Base-by-base conservation (phyloP, 139 green algal species). In the Chlamydomonas sp. region DNA sequence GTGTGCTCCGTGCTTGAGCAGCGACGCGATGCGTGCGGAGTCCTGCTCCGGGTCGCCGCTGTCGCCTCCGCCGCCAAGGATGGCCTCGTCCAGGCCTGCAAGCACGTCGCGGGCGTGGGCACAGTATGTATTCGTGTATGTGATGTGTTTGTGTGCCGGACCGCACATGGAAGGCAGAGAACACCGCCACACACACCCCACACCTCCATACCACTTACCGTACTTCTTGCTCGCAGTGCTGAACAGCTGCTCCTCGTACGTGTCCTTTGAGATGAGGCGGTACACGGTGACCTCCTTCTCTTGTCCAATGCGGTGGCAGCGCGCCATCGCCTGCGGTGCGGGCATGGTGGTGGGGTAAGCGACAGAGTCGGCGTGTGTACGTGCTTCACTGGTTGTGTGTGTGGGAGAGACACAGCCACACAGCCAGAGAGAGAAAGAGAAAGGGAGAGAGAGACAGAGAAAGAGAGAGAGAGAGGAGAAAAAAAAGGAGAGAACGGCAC, bases 241-340 rank as follows among this genome's bases (percentile, higher is more conserved):
- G 60, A 81, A 81, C n/a, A 81, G 59, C 64, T 79, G 58, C 79
- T 95, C 71, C 86, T 98, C 92, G 69, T 97, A 97, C 1, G 92
- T 97, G 74, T 87, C 81, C 31, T 83, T 83, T 48, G 78, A 89
- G 58, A 97, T 70, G 13, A 97, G 86, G 59, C 92, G 88, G 83
- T 98, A 98, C 57, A 98, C 82, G 6, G 83, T 96, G 22, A 97
- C 91, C 49, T 96, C 89, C 57, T 83, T 83, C 22, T 49, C 65
- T 69, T 83, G 85, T 13, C 92, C 92, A 74, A 98, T 98, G 76
- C 92, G 92, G 78, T 98, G 92, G 75, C 88, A 96, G 34, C 92
- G 87, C 0, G 92, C 92, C 92, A 98, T 97, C 60, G 92, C 92
- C 75, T 97, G 90, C 10, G 16, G 30, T 28, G 64, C n/a, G 39